phyloP scores from a whole-genome alignment of 495 filamentous ascomycete genomes.

The Pseudoneurospora amorphoporcata region DNA sequence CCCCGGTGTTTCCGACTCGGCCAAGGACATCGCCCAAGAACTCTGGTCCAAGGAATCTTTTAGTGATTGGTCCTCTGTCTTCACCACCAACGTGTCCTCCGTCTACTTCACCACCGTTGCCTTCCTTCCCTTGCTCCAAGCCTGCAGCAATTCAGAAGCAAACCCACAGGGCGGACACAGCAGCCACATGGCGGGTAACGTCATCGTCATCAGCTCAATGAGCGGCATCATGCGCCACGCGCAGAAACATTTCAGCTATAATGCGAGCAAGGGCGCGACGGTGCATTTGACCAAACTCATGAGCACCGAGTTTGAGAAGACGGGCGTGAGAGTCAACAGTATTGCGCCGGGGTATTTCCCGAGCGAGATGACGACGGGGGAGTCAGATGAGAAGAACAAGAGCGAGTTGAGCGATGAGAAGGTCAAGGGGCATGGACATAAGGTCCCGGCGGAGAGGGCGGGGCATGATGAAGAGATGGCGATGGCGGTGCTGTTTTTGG shows the following conservation, averaged over 20 bases:
- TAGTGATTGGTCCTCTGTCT: slow-evolving; percentile 39
- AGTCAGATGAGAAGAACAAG: slow-evolving; percentile 29
- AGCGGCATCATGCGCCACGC: slow-evolving; percentile 41
- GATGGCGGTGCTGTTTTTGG: slow-evolving; percentile 44
- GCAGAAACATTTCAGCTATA: slow-evolving; percentile 47
- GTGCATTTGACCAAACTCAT: slow-evolving; percentile 52
- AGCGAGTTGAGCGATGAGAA: slow-evolving; percentile 37
- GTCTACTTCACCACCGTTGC: slow-evolving; percentile 50
- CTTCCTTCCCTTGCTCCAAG: slow-evolving; percentile 46
- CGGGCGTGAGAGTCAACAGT: slow-evolving; percentile 47
- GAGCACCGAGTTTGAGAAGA: slow-evolving; percentile 40
- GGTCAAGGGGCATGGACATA: slow-evolving; percentile 42
- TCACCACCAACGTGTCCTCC: slow-evolving; percentile 47
- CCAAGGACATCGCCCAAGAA: slow-evolving; percentile 33
- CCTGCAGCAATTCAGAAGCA: slow-evolving; percentile 25
- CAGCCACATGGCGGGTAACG: not conserved
- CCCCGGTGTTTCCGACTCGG: slow-evolving; percentile 23
- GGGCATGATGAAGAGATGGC: slow-evolving; percentile 50
- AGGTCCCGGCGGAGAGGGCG: slow-evolving; percentile 37
- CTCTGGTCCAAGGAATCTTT: slow-evolving; percentile 34
- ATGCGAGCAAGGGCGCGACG: slow-evolving; percentile 46
- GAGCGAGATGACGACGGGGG: slow-evolving; percentile 34
- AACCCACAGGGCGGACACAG: slow-evolving; percentile 18
- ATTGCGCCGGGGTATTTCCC: slow-evolving; percentile 56
- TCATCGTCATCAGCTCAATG: slow-evolving; percentile 42